A percentile compares a stretch with the other conserved stretches of the same genome.
Evolutionary conservation across 805 yeast species (phyloP).

Genomic region (Jamesozyma spencerorum): DNA sequence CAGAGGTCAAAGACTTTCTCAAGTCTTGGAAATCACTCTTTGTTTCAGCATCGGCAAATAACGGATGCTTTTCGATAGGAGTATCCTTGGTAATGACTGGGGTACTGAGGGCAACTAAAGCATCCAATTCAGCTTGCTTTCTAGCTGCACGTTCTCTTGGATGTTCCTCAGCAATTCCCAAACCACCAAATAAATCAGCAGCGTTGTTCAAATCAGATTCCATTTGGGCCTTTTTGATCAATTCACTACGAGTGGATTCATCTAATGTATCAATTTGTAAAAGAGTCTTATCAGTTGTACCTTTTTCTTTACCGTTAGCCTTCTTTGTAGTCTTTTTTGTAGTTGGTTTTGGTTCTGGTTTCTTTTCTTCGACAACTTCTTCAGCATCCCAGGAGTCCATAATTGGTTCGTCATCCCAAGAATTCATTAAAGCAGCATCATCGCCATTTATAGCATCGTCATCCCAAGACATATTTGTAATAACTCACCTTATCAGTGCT

Average conservation of each 20-base stretch:
- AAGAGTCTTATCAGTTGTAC: slow-evolving; percentile 33
- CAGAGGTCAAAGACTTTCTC: slow-evolving; percentile 59
- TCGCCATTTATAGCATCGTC: slow-evolving; percentile 80
- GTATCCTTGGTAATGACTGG: slow-evolving; percentile 35
- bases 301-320: slow-evolving; percentile 20
- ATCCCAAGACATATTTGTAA: slow-evolving; percentile 40
- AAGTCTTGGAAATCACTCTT: slow-evolving; percentile 74
- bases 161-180: slow-evolving; percentile 43
- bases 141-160: slow-evolving; percentile 35
- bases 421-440: slow-evolving; percentile 44
- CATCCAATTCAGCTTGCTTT: slow-evolving; percentile 30
- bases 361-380: slow-evolving; percentile 39
- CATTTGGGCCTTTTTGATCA: slow-evolving; percentile 71
- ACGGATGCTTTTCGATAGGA: slow-evolving; percentile 65
- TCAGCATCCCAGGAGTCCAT: slow-evolving; percentile 89
- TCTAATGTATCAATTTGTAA: slow-evolving; percentile 62
- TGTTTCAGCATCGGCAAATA: slow-evolving; percentile 64
- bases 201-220: slow-evolving; percentile 87
- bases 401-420: slow-evolving; percentile 83
- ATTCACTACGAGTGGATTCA: slow-evolving; percentile 60
- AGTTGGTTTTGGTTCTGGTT: slow-evolving; percentile 24
- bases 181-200: slow-evolving; percentile 78
- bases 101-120: slow-evolving; percentile 16
- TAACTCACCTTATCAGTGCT: too few relatives aligned
- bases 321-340: slow-evolving; percentile 12